These are phyloP conservation scores for Pythium biforme DNA, from an alignment of 352 stramenopile genomes.

Conservation along the genomic window DNA sequence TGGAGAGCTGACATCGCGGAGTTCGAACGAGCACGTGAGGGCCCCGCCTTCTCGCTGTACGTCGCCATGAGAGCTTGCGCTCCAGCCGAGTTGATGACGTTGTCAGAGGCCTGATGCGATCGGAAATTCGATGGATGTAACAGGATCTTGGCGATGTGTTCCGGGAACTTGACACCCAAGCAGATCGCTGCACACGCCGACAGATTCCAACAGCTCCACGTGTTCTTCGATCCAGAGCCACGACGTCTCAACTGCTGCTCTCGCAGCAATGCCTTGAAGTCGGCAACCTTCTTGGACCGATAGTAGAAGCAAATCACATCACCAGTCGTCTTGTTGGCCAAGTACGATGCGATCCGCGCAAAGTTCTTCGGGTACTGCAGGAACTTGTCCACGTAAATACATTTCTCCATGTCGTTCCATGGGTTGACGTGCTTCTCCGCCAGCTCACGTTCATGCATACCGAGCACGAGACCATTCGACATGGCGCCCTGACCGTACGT, in stretches of 20 bases:
- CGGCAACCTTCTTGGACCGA: conserved; percentile 96
- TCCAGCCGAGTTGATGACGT: conserved; percentile 77
- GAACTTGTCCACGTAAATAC: conserved; percentile 99
- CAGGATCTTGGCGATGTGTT: conserved; percentile 58
- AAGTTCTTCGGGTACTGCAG: conserved; percentile 99
- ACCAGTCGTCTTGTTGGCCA: conserved; percentile 95
- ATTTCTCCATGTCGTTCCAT: conserved; percentile 99
- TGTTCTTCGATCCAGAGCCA: conserved; percentile 84
- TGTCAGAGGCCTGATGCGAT: conserved; percentile 84
- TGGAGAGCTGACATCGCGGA: conserved; percentile 25
- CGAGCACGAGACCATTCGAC: conserved; percentile 54
- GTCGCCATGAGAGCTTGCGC: conserved; percentile 50
- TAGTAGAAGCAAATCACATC: conserved; percentile 99
- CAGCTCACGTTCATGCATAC: conserved; percentile 66
- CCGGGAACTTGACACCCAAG: conserved; percentile 80
- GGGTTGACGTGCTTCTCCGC: conserved; percentile 88
- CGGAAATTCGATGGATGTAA: conserved; percentile 82
- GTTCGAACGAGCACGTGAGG: neutral
- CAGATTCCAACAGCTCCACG: conserved; percentile 88
- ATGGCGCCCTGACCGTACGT: conserved; percentile 64
- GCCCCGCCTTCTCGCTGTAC: conserved; percentile 6
- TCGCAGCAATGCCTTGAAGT: conserved; percentile 95
- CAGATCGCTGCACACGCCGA: conserved; percentile 79
- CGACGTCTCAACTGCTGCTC: conserved; percentile 86
- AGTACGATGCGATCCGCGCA: conserved; percentile 92